phyloP scores from a whole-genome alignment of 805 yeast species.

The Cyberlindnera maclurae region DNA sequence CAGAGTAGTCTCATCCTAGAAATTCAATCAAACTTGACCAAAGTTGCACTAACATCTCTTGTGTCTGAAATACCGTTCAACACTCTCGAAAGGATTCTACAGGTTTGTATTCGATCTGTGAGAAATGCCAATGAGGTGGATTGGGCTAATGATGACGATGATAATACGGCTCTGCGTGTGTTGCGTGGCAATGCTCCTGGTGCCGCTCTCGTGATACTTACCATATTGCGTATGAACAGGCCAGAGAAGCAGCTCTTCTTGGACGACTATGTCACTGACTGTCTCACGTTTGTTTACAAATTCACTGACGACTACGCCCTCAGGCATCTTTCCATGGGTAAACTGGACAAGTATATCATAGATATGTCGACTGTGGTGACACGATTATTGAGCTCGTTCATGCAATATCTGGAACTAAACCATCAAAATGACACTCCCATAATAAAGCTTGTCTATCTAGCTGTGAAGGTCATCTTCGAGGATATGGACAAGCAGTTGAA shows the following conservation, averaged over 20 bases:
- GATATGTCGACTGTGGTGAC: constrained; percentile 1
- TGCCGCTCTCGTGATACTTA: constrained; percentile 28
- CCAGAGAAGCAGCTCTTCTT: constrained; percentile 38
- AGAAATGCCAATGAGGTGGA: constrained; percentile 18
- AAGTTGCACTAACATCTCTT: constrained; percentile 11
- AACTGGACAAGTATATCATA: neutral
- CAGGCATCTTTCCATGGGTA: constrained; percentile 6
- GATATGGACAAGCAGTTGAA: constrained; percentile 14
- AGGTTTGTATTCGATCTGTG: constrained; percentile 25
- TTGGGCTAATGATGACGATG: constrained; percentile 6
- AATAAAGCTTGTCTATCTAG: constrained; percentile 53
- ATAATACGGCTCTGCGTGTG: neutral
- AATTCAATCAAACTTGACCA: constrained; percentile 20
- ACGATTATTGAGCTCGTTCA: constrained; percentile 13
- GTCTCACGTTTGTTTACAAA: constrained; percentile 33
- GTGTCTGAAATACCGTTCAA: constrained; percentile 18
- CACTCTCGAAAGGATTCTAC: constrained; percentile 27
- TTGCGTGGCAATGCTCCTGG: constrained; percentile 10
- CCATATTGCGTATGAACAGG: constrained; percentile 33
- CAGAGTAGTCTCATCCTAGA: constrained; percentile 13
- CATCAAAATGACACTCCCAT: constrained; percentile 42
- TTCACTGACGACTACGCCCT: constrained; percentile 27
- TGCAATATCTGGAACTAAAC: constrained; percentile 13
- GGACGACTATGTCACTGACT: constrained; percentile 36
- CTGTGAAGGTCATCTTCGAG: constrained; percentile 34